Evolutionary conservation across 192 early-diverging fungal genomes (phyloP).

Genomic region (Coemansia erecta): DNA sequence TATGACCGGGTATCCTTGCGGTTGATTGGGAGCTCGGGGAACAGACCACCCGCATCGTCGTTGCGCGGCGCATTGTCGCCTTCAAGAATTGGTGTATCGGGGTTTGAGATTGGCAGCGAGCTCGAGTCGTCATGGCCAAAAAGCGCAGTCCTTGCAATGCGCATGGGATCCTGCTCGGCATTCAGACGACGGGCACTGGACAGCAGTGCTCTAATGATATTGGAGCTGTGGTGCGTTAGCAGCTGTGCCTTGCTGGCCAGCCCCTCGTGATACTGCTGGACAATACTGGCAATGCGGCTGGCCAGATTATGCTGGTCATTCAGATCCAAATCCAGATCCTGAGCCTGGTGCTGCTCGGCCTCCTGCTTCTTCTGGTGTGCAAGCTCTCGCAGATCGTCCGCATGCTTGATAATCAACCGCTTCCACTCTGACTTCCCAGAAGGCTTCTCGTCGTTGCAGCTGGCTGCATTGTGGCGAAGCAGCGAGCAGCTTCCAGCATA

Average conservation of each 20-base stretch:
- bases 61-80: slow-evolving; percentile 28
- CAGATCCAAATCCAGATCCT: no score
- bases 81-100: slow-evolving; percentile 3
- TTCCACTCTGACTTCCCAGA: slow-evolving; percentile 21
- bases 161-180: slow-evolving; percentile 27
- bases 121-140: slow-evolving; percentile 43
- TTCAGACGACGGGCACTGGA: slow-evolving; percentile 31
- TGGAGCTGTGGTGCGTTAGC: slow-evolving; percentile 10
- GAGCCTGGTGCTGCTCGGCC: not conserved
- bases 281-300: slow-evolving; percentile 18
- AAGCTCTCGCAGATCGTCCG: slow-evolving; percentile 20
- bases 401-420: slow-evolving; percentile 41
- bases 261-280: slow-evolving; percentile 22
- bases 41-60: slow-evolving; percentile 27
- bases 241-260: slow-evolving; percentile 18
- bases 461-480: slow-evolving; percentile 7
- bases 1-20: slow-evolving; percentile 28
- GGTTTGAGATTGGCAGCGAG: slow-evolving; percentile 10
- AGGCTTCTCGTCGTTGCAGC: not conserved
- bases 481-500: slow-evolving; percentile 25
- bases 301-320: slow-evolving; percentile 7
- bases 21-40: slow-evolving; percentile 39
- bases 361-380: slow-evolving; percentile 12
- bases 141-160: slow-evolving; percentile 33
- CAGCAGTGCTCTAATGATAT: slow-evolving; percentile 19